Evolutionary conservation across 257 asterid genomes (phyloP), one percentile per base, ranked within the genome.

Genomic region (Ophiorrhiza pumila): DNA sequence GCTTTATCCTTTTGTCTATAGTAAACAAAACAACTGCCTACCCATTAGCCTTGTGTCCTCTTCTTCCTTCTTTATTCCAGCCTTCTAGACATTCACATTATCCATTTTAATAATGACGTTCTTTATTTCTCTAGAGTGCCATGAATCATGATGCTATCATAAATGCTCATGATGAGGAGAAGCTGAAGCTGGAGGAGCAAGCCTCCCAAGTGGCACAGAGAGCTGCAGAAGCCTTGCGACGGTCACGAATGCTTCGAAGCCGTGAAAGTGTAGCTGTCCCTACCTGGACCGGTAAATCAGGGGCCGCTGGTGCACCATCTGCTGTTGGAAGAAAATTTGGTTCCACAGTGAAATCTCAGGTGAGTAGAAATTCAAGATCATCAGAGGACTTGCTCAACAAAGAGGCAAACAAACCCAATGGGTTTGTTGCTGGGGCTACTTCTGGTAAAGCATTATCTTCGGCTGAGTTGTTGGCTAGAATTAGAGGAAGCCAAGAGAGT

Each of bases 271-370:
- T 94, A 71, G 73, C 88, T 31, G 83, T 89, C 71, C 99, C 99
- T 53, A 94, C 99, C 5, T 94, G 99, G 99, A 94, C 99, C 0
- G 99, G 99, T 55, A 85, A 59, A 85, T 84, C 97, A 45, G 99
- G 99, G 69, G 87, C 92, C 32, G 99, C 99, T 31, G 99, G 99
- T 71, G 99, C 92, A 68, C 99, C 97, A 22, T 79, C 90, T 62
- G 85, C 96, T 25, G 77, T 80, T 42, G 82, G 76, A 74, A 85
- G 85, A 74, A 90, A 85, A 86, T 94, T 94, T 65, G 99, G 99
- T 61, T 88, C 96, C 15, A 80, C 98, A 2, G 67, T 87, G 45
- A 90, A 86, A 73, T 55, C 88, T 69, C 91, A 76, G 68, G 60
- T 91, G 74, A 77, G 71, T 22, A 74, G 78, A 43, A 80, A 69